Evolutionary conservation across 2,329 filamentous ascomycete genomes (phyloP).

Genomic region (Byssoonygena ceratinophila): DNA sequence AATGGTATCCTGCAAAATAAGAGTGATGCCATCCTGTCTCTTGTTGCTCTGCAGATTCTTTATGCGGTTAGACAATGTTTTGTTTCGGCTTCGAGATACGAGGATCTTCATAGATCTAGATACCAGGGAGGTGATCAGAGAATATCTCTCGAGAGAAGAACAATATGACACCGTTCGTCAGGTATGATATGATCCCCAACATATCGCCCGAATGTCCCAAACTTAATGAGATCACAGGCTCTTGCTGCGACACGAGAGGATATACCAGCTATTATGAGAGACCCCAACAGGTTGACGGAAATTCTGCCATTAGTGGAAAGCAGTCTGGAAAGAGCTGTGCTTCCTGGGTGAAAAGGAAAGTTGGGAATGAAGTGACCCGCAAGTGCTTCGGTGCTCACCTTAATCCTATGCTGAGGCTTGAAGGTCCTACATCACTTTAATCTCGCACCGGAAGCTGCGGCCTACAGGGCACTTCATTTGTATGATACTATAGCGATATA

Average conservation of each 20-base stretch:
- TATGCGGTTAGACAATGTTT: conserved; percentile 81
- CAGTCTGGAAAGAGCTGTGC: conserved; percentile 43
- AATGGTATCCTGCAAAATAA: conserved; percentile 76
- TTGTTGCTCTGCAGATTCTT: conserved; percentile 79
- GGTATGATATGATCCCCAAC: conserved; percentile 38
- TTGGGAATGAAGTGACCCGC: neutral
- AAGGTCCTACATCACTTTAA: neutral
- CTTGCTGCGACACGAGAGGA: conserved; percentile 55
- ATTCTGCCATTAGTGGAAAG: conserved; percentile 62
- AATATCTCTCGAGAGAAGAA: conserved; percentile 83
- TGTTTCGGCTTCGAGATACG: conserved; percentile 80
- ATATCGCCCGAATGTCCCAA: neutral
- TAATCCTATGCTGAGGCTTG: neutral
- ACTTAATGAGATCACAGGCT: conserved; percentile 26
- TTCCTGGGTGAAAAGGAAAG: conserved; percentile 3
- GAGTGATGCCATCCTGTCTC: conserved; percentile 83
- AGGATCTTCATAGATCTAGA: conserved; percentile 84
- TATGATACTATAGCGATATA: neutral
- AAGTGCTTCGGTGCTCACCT: neutral
- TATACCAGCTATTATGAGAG: conserved; percentile 63
- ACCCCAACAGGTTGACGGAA: conserved; percentile 64
- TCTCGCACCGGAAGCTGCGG: neutral
- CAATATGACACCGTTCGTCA: conserved; percentile 64
- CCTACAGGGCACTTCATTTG: neutral
- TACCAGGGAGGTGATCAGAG: conserved; percentile 65